These are phyloP conservation scores for Skeletonema grethae DNA, from an alignment of 108 stramenopile species.

Conservation along the genomic window DNA sequence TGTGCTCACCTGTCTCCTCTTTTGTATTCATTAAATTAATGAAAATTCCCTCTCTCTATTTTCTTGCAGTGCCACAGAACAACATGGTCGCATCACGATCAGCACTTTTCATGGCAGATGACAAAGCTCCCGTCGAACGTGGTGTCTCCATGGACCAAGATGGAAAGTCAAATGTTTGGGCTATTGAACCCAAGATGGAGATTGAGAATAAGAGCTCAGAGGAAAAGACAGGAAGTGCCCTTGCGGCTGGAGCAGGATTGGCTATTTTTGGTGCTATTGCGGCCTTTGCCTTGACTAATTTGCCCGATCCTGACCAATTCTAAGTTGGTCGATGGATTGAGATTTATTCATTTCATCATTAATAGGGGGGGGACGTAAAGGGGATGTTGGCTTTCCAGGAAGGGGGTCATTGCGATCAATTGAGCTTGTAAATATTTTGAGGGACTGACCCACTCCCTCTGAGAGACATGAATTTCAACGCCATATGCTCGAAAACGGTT, in stretches of 20 bases:
- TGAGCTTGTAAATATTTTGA: slow-evolving; percentile 3
- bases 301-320: slow-evolving; percentile 89
- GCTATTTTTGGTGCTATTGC: slow-evolving; percentile 77
- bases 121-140: slow-evolving; percentile 55
- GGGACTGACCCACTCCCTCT: background rate
- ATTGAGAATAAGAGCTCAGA: slow-evolving; percentile 75
- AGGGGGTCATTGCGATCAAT: background rate
- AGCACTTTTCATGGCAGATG: slow-evolving; percentile 20
- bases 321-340: slow-evolving; percentile 39
- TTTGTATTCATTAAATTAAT: background rate
- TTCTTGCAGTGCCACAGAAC: slow-evolving; percentile 15
- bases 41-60: background rate
- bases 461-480: background rate
- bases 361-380: background rate
- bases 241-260: slow-evolving; percentile 75
- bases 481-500: background rate
- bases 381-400: background rate
- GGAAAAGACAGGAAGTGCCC: slow-evolving; percentile 68
- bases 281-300: slow-evolving; percentile 73
- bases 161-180: slow-evolving; percentile 97
- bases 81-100: slow-evolving; percentile 5
- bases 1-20: background rate
- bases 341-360: background rate
- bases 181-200: slow-evolving; percentile 97
- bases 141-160: slow-evolving; percentile 91